Evolutionary conservation across 495 filamentous ascomycete species (phyloP).

Genomic region (Penicillium steckii): DNA sequence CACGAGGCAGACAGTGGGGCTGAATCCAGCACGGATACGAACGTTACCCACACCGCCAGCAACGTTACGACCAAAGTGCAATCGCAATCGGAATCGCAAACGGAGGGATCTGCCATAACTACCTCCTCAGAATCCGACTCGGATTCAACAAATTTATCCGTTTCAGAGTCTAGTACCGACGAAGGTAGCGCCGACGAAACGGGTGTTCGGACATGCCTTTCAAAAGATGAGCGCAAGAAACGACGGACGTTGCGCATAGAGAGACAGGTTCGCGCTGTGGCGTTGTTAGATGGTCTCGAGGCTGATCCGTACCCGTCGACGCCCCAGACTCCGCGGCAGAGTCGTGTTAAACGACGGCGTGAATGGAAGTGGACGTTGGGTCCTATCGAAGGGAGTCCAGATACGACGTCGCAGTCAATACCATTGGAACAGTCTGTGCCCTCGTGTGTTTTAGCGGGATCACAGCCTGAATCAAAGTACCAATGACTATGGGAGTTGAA

Average conservation of each 20-base stretch:
- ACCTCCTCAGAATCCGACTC: neutral
- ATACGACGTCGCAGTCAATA: neutral
- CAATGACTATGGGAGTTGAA: neutral
- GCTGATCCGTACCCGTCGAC: constrained; percentile 31
- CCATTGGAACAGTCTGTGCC: neutral
- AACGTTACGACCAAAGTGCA: neutral
- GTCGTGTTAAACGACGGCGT: constrained; percentile 48
- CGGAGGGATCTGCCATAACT: neutral
- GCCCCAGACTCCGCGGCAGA: constrained; percentile 50
- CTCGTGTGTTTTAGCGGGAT: constrained; percentile 1
- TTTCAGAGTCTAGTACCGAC: constrained; percentile 42
- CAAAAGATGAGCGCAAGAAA: constrained; percentile 36
- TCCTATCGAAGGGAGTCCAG: constrained; percentile 23
- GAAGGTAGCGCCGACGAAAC: constrained; percentile 28
- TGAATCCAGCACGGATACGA: neutral
- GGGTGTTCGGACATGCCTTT: constrained; percentile 4
- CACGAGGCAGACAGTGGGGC: constrained; percentile 12
- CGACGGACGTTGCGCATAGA: constrained; percentile 37
- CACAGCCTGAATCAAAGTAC: neutral
- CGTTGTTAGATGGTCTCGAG: constrained; percentile 38
- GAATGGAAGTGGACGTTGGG: constrained; percentile 61
- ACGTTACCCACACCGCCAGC: constrained; percentile 24
- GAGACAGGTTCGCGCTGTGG: constrained; percentile 43
- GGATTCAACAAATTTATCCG: constrained; percentile 17
- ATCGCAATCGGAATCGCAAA: neutral